phyloP scores from a whole-genome alignment of 306 rosid genomes.

The Pyrus bretschneideri region DNA sequence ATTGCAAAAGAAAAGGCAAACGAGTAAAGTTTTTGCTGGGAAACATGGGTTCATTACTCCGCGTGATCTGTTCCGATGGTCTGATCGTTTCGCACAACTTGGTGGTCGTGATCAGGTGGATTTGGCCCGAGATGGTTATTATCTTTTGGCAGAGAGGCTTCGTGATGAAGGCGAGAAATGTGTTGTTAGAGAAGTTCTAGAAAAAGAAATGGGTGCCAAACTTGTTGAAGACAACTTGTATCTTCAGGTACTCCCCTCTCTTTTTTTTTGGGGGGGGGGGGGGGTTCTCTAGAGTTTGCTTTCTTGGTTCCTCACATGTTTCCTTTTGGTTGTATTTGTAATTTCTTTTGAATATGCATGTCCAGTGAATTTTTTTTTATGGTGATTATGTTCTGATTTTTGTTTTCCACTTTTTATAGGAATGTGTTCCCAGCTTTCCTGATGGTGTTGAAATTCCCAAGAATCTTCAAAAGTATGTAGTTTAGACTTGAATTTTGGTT shows the following conservation, averaged over 20 bases:
- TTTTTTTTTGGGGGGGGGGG: background rate
- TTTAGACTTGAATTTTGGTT: background rate
- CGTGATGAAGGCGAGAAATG: constrained; percentile 61
- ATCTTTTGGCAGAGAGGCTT: constrained; percentile 89
- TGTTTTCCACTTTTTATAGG: constrained; percentile 13
- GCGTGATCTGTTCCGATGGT: constrained; percentile 93
- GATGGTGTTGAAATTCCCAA: constrained; percentile 27
- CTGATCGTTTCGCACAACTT: constrained; percentile 65
- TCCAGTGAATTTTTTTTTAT: background rate
- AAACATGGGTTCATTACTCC: constrained; percentile 96
- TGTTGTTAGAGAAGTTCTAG: constrained; percentile 55
- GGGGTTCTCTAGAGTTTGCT: background rate
- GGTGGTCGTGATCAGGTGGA: constrained; percentile 52
- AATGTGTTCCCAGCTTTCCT: constrained; percentile 22
- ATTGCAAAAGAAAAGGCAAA: constrained; percentile 68
- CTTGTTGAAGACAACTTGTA: constrained; percentile 38
- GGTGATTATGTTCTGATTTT: background rate
- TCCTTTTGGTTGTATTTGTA: background rate
- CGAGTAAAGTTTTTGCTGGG: constrained; percentile 76
- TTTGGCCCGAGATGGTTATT: constrained; percentile 89
- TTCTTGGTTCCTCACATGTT: background rate
- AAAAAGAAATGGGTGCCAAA: constrained; percentile 45
- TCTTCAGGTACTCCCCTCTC: constrained; percentile 43
- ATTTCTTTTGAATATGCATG: background rate
- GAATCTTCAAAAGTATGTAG: constrained; percentile 42